Conservation (phyloP, 2,329 filamentous ascomycete species). For the Ampelomyces quisqualis region DNA sequence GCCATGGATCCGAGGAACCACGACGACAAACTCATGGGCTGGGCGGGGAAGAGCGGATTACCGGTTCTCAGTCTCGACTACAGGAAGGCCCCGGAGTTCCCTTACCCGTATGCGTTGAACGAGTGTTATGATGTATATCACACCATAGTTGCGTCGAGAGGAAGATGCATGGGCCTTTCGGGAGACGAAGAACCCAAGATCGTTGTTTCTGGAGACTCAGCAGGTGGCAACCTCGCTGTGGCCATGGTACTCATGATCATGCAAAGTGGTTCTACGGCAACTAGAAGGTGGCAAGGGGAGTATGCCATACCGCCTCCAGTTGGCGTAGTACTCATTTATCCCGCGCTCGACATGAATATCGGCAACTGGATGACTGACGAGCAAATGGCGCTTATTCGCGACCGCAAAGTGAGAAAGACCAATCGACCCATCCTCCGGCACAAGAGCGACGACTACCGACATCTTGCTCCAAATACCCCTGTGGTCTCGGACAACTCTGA, state of each 20-base stretch:
- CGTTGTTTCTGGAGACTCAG: constrained; percentile 76
- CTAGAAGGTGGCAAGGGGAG: constrained; percentile 58
- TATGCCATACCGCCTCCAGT: constrained; percentile 70
- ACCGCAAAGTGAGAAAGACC: constrained; percentile 72
- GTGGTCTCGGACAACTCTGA: constrained; percentile 76
- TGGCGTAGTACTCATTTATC: constrained; percentile 83
- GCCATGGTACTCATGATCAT: constrained; percentile 86
- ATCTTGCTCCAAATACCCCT: constrained; percentile 76
- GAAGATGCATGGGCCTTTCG: constrained; percentile 72
- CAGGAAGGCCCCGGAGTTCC: constrained; percentile 78
- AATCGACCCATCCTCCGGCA: constrained; percentile 76
- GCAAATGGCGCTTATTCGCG: constrained; percentile 91
- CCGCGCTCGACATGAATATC: constrained; percentile 93
- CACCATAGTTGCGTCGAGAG: constrained; percentile 69
- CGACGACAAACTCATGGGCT: constrained; percentile 89
- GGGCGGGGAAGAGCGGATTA: constrained; percentile 86
- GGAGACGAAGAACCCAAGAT: constrained; percentile 66
- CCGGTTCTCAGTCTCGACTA: constrained; percentile 92
- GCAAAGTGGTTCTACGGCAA: constrained; percentile 65
- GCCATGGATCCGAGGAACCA: constrained; percentile 95
- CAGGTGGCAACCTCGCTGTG: constrained; percentile 77
- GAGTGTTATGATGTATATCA: constrained; percentile 87
- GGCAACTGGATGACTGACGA: constrained; percentile 99
- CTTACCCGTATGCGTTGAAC: constrained; percentile 81
- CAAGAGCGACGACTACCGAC: constrained; percentile 87